phyloP scores from a whole-genome alignment of 2,329 filamentous ascomycete genomes.

The Cladorrhinum sp. region DNA sequence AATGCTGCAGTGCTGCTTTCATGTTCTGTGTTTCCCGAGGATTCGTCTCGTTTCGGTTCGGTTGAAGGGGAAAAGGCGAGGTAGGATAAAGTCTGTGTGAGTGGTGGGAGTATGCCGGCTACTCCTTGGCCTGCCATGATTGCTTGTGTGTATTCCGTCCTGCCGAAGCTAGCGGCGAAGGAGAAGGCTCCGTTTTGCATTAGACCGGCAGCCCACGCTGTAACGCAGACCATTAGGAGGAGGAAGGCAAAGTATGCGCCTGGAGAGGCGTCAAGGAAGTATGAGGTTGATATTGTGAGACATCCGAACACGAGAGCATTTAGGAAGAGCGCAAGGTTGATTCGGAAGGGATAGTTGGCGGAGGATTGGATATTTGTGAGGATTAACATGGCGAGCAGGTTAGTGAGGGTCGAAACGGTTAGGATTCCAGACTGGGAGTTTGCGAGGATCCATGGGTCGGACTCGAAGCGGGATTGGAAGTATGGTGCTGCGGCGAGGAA shows the following conservation, averaged over 20 bases:
- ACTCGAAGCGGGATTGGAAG: conserved; percentile 77
- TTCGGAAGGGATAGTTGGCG: conserved; percentile 85
- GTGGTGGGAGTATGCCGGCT: conserved; percentile 82
- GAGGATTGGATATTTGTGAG: conserved; percentile 76
- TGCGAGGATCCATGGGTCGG: conserved; percentile 65
- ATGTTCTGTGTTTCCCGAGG: conserved; percentile 23
- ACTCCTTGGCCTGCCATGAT: conserved; percentile 95
- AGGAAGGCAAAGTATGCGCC: conserved; percentile 74
- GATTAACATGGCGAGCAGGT: conserved; percentile 70
- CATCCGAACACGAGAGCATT: conserved; percentile 75
- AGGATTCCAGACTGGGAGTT: conserved; percentile 91
- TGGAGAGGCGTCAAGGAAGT: conserved; percentile 61
- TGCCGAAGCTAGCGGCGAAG: conserved; percentile 80
- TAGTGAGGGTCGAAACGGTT: conserved; percentile 80
- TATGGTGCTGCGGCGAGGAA: conserved; percentile 93
- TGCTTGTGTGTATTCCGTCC: conserved; percentile 87
- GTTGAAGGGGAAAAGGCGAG: conserved; percentile 53
- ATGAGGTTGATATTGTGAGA: conserved; percentile 73
- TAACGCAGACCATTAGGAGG: conserved; percentile 74
- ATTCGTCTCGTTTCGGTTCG: conserved; percentile 9
- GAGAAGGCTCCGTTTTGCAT: conserved; percentile 95
- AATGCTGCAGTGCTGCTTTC: conserved; percentile 69
- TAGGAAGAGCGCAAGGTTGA: conserved; percentile 71
- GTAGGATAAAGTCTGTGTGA: conserved; percentile 83
- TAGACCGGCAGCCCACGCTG: conserved; percentile 76